phyloP scores from a whole-genome alignment of 1,284 basidiomycete species.

The Naganishia sp. region DNA sequence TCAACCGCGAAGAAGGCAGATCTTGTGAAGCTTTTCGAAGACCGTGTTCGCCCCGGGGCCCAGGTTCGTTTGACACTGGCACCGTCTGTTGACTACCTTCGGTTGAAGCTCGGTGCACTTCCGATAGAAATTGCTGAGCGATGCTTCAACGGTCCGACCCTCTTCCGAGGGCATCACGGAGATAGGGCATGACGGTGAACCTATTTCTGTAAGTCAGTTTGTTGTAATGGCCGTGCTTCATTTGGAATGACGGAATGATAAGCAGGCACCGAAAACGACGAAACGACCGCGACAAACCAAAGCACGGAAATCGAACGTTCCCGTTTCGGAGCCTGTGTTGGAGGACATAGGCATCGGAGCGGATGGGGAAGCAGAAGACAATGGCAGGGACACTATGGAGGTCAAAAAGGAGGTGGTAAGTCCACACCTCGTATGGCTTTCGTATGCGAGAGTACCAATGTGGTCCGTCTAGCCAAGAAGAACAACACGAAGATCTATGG shows the following conservation, averaged over 20 bases:
- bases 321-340: slow-evolving; percentile 51
- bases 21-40: slow-evolving; percentile 76
- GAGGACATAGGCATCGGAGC: slow-evolving; percentile 24
- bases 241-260: not conserved
- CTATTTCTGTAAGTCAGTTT: slow-evolving; percentile 22
- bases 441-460: not conserved
- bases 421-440: not conserved
- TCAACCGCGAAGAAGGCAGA: slow-evolving; percentile 81
- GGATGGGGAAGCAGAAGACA: slow-evolving; percentile 55
- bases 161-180: slow-evolving; percentile 48
- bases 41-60: slow-evolving; percentile 68
- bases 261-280: slow-evolving; percentile 2
- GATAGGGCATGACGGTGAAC: slow-evolving; percentile 32
- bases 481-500: slow-evolving; percentile 18
- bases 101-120: not conserved
- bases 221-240: not conserved
- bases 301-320: slow-evolving; percentile 55
- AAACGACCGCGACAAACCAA: slow-evolving; percentile 35
- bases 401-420: slow-evolving; percentile 13
- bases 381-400: slow-evolving; percentile 2
- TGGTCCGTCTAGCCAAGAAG: slow-evolving; percentile 12
- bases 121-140: slow-evolving; percentile 37
- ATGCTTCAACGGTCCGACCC: slow-evolving; percentile 42
- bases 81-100: not conserved
- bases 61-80: slow-evolving; percentile 49